A percentile compares a stretch with the other conserved stretches of the same genome.
phyloP scores from a whole-genome alignment of 2,329 filamentous ascomycete genomes.

The Colletotrichum siamense region DNA sequence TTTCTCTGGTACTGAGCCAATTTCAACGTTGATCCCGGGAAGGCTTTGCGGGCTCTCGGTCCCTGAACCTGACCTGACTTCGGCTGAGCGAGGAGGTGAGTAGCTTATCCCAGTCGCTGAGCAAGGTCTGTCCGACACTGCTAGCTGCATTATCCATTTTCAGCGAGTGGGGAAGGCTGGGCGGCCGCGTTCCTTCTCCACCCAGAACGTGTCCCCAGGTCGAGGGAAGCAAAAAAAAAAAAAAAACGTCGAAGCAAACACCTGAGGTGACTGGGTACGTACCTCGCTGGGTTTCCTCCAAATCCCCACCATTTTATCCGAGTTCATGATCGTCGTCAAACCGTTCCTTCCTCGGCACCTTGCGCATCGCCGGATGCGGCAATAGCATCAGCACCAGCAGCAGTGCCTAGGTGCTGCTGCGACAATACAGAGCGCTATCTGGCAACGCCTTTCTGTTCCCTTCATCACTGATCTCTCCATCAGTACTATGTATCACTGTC shows the following conservation, averaged over 20 bases:
- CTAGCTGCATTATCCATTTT: neutral
- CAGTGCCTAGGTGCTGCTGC: neutral
- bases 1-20: neutral
- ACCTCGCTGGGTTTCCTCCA: neutral
- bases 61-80: neutral
- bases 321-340: conserved; percentile 8
- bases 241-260: neutral
- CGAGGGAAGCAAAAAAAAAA: neutral
- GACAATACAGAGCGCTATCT: neutral
- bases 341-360: conserved; percentile 1
- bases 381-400: neutral
- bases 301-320: conserved; percentile 4
- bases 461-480: neutral
- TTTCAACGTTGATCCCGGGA: neutral
- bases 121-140: conserved; percentile 1
- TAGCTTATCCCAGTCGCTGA: conserved; percentile 2
- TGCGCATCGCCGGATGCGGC: neutral
- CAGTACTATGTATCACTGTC: neutral
- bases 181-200: conserved; percentile 7
- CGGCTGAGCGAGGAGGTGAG: neutral
- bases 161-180: neutral
- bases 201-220: conserved; percentile 6
- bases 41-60: neutral
- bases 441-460: neutral
- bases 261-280: neutral